Conservation (phyloP, 2,329 filamentous ascomycete genomes). For the Xylariales sp. region DNA sequence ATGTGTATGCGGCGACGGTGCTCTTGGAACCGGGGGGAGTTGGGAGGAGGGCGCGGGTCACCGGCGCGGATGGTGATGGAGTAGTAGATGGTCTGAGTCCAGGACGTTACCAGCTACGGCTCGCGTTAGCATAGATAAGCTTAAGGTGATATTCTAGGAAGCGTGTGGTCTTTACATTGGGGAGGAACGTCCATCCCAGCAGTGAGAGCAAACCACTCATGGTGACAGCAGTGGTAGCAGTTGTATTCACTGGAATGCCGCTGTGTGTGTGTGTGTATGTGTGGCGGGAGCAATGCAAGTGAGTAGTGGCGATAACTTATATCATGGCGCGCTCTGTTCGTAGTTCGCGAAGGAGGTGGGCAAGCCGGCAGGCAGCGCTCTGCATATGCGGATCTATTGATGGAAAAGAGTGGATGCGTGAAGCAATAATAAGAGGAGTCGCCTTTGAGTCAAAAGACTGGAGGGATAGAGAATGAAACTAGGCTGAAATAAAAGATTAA, state of each 20-base stretch:
- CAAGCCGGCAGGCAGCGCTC: too few species aligned
- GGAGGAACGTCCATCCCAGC: constrained; percentile 54
- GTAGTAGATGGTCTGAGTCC: constrained; percentile 80
- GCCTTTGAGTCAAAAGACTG: too few species aligned
- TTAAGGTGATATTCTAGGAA: not conserved
- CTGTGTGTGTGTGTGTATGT: not conserved
- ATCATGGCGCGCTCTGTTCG: too few species aligned
- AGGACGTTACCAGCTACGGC: constrained; percentile 68
- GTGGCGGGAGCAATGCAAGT: not conserved
- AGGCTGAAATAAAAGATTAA: too few species aligned
- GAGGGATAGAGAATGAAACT: too few species aligned
- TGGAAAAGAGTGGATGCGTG: too few species aligned
- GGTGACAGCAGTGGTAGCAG: constrained; percentile 6
- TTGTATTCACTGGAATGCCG: not conserved
- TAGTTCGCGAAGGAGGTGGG: too few species aligned
- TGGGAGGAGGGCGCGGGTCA: constrained; percentile 69
- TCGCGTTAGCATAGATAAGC: not conserved
- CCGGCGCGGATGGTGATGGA: constrained; percentile 85
- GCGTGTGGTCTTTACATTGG: constrained; percentile 32
- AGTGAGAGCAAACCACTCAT: constrained; percentile 49
- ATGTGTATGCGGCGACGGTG: constrained; percentile 83
- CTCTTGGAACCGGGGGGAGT: constrained; percentile 61
- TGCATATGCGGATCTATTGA: too few species aligned
- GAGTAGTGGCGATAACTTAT: not conserved
- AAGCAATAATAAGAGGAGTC: too few species aligned